Base-by-base conservation (phyloP, 2,329 filamentous ascomycete species). In the Cercospora sp. region DNA sequence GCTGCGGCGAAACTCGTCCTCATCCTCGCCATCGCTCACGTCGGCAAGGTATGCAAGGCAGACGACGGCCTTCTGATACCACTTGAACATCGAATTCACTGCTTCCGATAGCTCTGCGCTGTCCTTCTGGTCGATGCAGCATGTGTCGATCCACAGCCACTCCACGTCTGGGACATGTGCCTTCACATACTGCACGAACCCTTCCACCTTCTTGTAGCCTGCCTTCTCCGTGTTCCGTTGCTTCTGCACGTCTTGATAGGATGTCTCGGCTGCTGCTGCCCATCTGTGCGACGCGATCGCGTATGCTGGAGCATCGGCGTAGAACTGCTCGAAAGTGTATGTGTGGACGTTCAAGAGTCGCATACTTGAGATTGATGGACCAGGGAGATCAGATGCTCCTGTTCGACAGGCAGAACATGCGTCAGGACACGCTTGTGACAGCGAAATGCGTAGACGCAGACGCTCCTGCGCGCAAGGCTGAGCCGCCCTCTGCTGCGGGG, bases 111-210 rank as follows among this genome's bases (percentile, higher is more conserved):
- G 36, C 36, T 40, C 36, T 1, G 36, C 36, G 13, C 6, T 40
- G 36, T 40, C 2, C 36, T 40, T 40, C 13, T n/a, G 13, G 36
- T 40, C 36, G 36, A 40, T 40, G 36, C 36, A 40, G 36, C 36
- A 40, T 40, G 36, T 40, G 36, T 40, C 36, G 13, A 40, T 40
- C 36, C 36, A 40, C 36, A 40, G 36, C 36, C 36, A 40, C 36
- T 65, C 55, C 61, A 33, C 1, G 87, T 40, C 36, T 2, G 36
- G 36, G 36, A 40, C 36, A n/a, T 40, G 13, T 40, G 13, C 7
- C 36, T 40, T 40, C 36, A 40, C 13, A 40, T 40, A 40, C 36
- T 40, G 36, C 36, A 40, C 36, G 36, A n/a, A 40, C 36, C 36
- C 36, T 40, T 16, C 13, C 36, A 40, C 3, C 36, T 40, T 40